Conservation (phyloP, 176 grass and related monocot species). For the Juncus inflexus region DNA sequence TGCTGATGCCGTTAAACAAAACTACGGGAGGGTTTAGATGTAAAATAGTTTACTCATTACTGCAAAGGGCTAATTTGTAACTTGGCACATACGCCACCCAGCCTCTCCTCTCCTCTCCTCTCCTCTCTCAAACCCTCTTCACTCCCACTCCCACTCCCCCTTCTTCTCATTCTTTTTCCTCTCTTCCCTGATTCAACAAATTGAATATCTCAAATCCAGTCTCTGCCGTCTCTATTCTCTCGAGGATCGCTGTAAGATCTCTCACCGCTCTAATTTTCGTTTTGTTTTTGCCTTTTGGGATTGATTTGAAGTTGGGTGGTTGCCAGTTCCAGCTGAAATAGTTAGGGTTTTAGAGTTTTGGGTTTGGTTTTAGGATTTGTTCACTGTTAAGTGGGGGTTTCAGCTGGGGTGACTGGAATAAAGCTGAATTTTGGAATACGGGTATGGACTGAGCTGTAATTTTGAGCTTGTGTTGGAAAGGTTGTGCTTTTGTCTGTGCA, state of each 20-base stretch:
- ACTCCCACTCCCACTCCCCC: not conserved
- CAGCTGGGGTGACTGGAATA: no score
- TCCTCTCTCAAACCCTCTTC: conserved; percentile 7
- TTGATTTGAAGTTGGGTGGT: no score
- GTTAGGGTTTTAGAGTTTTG: no score
- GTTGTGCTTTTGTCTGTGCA: not conserved
- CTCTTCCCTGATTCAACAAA: not conserved
- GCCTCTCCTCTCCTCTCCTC: not conserved
- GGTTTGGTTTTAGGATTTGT: no score
- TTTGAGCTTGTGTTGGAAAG: no score
- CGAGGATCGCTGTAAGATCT: not conserved
- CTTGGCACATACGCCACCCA: conserved; percentile 26
- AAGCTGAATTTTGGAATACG: no score
- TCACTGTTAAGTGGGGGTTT: no score
- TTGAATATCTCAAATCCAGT: not conserved
- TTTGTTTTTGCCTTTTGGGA: not conserved
- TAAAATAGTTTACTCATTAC: not conserved
- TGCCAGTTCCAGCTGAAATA: no score
- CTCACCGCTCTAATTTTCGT: not conserved
- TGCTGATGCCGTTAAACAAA: no score
- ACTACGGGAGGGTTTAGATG: no score
- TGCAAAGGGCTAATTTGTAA: conserved; percentile 17
- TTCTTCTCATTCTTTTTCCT: not conserved
- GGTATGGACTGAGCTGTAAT: no score
- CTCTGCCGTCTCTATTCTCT: not conserved